Base-by-base conservation (phyloP, 177 flowering plant species). In the Telopea speciosissima region DNA sequence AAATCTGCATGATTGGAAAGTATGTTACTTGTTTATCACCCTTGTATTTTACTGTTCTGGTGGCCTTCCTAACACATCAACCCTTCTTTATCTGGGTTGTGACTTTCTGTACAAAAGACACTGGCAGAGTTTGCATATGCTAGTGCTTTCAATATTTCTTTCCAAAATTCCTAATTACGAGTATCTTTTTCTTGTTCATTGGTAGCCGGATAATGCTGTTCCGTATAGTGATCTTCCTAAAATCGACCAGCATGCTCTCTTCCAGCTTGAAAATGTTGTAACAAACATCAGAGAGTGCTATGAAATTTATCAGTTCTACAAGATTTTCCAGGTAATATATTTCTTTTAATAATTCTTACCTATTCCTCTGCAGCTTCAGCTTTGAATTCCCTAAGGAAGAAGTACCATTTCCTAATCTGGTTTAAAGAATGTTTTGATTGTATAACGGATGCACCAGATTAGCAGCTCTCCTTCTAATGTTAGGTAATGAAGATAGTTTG, bases 1-100 rank as follows among this genome's bases (percentile, higher is more conserved):
- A 60, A 92, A 92, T 83, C 87, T 95, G 74, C 97, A 91, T 82
- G 99, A 95, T 78, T 95, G 99, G 99, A 82, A 83, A 68, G 97
- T 95, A 89, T 68, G 85, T 75, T 76, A 21, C 73, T 60, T 49
- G 56, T 31, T 74, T 61, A 62, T 64, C 62, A 25, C 36, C 40
- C 44, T 11, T 49, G 19, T 12, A 22, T 17, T 62, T 28, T 44
- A 36, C 40, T 3, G 40, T 36, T 36, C 40, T 36, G 40, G 40
- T 36, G 40, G 40, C 40, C 40, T 36, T 36, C 40, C 40, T 36
- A 8, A 36, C 40, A 36, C 9, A 8, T 36, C 7, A 36, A 36
- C 40, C 40, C 8, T 36, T 36, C 9, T 36, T 36, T 36, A 36
- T 6, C 40, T 3, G 56, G 21, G 33, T 66, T 68, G 44, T 0